Evolutionary conservation across 768 basidiomycete genomes (phyloP), one percentile per base, ranked within the genome.

Genomic region (Asterophora parasitica): DNA sequence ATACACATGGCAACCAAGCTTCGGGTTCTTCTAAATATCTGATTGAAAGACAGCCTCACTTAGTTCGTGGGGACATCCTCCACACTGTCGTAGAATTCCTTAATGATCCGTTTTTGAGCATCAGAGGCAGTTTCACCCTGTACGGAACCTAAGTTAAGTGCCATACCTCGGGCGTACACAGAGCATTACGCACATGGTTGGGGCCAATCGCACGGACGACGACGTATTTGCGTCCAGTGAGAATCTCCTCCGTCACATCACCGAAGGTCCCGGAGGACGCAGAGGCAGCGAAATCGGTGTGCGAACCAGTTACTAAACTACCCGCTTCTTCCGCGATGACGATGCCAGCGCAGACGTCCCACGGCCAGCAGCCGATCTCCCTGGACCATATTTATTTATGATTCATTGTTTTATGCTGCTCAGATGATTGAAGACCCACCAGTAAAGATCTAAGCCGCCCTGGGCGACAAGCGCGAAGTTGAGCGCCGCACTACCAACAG

Each of bases 251-350:
- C 3, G 80, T 82, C 10, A 86, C 77, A 34, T 80, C 77, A 38
- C 82, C 82, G 53, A 83, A 81, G 15, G 62, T 54, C n/a, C 56
- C 56, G 6, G 64, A 56, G 28, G 66, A 55, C 1, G 55, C 63
- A 0, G 75, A 67, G 9, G 66, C 54, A 2, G 67, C 62, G 52
- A 81, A 72, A 7, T 65, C 64, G 16, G 64, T 67, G 42, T 84
- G 75, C 41, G 82, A 83, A 28, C 90, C 92, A 13, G 86, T 84
- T 26, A 89, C 81, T 9, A 84, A 68, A 11, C 85, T 80, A 4
- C 95, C 95, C 0, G 94, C 88, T 63, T 95, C 95, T 51, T 89
- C 78, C 0, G 89, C 86, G 51, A 98, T 94, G 56, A 95, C 83
- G 10, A 89, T 82, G 0, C 93, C 95, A 2, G 95, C 92, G 56